Base-by-base conservation (phyloP, 805 yeast species). In the Cyberlindnera subsufficiens region DNA sequence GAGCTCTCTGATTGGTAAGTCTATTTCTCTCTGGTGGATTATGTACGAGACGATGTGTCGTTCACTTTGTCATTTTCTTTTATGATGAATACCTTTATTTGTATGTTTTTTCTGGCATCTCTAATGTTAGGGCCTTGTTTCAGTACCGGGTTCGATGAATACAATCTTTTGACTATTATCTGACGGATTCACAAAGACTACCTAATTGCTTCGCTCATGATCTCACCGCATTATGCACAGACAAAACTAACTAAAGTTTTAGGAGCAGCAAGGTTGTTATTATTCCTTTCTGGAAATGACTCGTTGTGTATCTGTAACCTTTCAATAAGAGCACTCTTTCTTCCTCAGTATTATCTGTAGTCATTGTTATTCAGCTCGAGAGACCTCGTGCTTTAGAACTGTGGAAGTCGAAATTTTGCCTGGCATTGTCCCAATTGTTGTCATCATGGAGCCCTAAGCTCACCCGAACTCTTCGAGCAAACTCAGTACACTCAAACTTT, bases 51-150 rank as follows among this genome's bases (percentile, higher is more conserved):
- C 27, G 11, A 22, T 22, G 10, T 3, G 6, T 9, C 10, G 27
- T 22, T 22, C 27, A 22, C 27, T 22, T n/a, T 33, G 31, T 13
- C 19, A 37, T 25, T 19, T 25, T 43, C 34, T 45, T 38, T 15
- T 16, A 42, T 56, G 60, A 56, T 55, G 59, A 56, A 42, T 47
- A 35, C 44, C 43, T 42, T 44, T 34, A 35, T 42, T 38, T 49
- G 56, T 54, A 53, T 54, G 60, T 81, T 79, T 80, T 82, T 82
- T 83, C 90, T 83, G 90, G 90, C 90, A 83, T 83, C 90, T 83
- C 89, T 83, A 83, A 82, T 82, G 86, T 81, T 82, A 83, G 89
- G 70, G 77, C 79, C 49, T 74, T 54, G 69, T 59, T 69, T 67
- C 57, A 67, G 61, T 69, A 66, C 68, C 73, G 71, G 52, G 81